Conservation (phyloP, 2,329 filamentous ascomycete genomes). For the Helminthosporium solani region DNA sequence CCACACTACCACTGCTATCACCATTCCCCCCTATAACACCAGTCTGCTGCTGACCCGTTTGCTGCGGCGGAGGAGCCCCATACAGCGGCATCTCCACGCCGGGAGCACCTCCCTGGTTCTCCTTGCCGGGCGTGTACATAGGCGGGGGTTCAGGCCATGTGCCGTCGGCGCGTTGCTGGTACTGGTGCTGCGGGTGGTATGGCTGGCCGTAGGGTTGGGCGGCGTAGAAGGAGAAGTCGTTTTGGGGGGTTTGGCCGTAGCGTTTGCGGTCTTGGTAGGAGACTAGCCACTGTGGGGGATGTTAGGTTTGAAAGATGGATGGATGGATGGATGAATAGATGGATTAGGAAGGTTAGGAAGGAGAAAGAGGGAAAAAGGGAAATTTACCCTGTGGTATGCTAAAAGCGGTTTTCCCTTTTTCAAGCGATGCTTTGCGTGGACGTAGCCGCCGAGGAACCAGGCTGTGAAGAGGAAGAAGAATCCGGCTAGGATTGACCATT, state of each 20-base stretch:
- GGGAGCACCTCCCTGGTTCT: not conserved
- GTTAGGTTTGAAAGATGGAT: slow-evolving; percentile 1
- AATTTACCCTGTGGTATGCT: slow-evolving; percentile 62
- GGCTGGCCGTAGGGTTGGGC: slow-evolving; percentile 24
- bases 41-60: slow-evolving; percentile 29
- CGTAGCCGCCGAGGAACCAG: slow-evolving; percentile 68
- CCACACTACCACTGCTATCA: not conserved
- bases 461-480: slow-evolving; percentile 60
- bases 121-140: slow-evolving; percentile 23
- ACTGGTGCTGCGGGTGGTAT: slow-evolving; percentile 24
- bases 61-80: slow-evolving; percentile 26
- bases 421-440: slow-evolving; percentile 68
- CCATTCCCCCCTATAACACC: slow-evolving; percentile 25
- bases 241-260: slow-evolving; percentile 34
- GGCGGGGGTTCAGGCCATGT: slow-evolving; percentile 37
- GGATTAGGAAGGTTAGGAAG: too few species aligned
- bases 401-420: slow-evolving; percentile 65
- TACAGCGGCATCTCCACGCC: slow-evolving; percentile 40
- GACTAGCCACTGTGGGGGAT: slow-evolving; percentile 43
- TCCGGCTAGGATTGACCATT: slow-evolving; percentile 68
- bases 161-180: slow-evolving; percentile 22
- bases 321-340: not conserved
- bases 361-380: not conserved
- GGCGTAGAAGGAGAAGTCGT: slow-evolving; percentile 45
- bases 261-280: slow-evolving; percentile 39